These are phyloP conservation scores for Hamamelis virginiana DNA, from an alignment of 164 flowering plant genomes.

Conservation along the genomic window DNA sequence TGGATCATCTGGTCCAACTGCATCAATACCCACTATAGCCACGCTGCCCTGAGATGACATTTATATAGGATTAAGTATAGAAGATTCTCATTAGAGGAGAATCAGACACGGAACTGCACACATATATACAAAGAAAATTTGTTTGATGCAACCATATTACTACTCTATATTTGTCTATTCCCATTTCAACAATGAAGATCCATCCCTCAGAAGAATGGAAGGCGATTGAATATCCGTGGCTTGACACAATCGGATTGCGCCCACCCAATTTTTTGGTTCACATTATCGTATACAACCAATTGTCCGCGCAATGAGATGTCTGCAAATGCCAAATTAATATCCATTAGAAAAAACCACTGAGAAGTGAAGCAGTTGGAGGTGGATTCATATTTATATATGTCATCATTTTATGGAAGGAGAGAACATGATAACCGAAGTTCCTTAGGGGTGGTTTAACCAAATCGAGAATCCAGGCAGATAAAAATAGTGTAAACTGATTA, in stretches of 20 bases:
- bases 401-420: neutral
- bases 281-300: constrained; percentile 67
- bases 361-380: neutral
- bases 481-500: too few relatives aligned
- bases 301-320: constrained; percentile 67
- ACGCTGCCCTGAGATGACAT: too few relatives aligned
- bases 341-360: neutral
- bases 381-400: neutral
- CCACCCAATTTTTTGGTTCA: constrained; percentile 71
- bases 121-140: too few relatives aligned
- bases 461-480: too few relatives aligned
- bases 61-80: too few relatives aligned
- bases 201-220: constrained; percentile 23
- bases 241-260: constrained; percentile 46
- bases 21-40: too few relatives aligned
- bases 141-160: neutral
- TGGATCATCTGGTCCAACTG: too few relatives aligned
- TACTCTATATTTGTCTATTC: neutral
- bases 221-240: constrained; percentile 34
- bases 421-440: neutral
- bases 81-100: too few relatives aligned
- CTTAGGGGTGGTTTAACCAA: neutral
- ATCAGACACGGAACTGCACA: too few relatives aligned
- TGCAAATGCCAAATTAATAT: constrained; percentile 27
- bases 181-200: neutral